Evolutionary conservation across 192 early-diverging fungal genomes (phyloP).

Genomic region (Chytriomyces sp.): DNA sequence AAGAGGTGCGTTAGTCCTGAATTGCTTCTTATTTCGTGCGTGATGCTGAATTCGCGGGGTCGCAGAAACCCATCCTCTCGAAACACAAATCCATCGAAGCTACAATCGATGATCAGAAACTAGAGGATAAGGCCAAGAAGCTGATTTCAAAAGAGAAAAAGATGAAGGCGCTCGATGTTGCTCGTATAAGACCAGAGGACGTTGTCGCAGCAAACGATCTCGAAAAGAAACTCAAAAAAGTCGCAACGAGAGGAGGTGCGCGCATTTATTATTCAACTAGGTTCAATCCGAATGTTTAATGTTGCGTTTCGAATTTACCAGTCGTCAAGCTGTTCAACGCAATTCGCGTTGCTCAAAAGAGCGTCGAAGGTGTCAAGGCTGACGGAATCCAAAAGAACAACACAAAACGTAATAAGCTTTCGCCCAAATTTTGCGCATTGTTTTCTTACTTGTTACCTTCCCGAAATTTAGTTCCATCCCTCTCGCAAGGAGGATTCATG

Average conservation of each 20-base stretch:
- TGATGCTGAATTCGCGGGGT: no score
- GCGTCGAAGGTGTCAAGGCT: slow-evolving; percentile 66
- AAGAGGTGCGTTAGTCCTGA: not conserved
- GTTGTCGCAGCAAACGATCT: slow-evolving; percentile 74
- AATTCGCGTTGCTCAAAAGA: slow-evolving; percentile 85
- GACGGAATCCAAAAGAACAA: slow-evolving; percentile 53
- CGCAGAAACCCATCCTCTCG: slow-evolving; percentile 77
- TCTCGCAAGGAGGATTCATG: slow-evolving; percentile 23
- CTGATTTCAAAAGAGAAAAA: slow-evolving; percentile 76
- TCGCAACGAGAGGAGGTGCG: slow-evolving; percentile 87
- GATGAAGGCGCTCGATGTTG: slow-evolving; percentile 59
- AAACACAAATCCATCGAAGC: slow-evolving; percentile 79
- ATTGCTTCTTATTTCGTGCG: not conserved
- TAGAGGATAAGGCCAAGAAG: slow-evolving; percentile 84
- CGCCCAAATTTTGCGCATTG: not conserved
- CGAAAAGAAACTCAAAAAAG: slow-evolving; percentile 88
- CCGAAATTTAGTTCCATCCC: slow-evolving; percentile 10
- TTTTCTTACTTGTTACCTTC: not conserved
- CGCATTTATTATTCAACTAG: slow-evolving; percentile 13
- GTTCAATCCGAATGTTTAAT: slow-evolving; percentile 6
- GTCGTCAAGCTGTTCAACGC: slow-evolving; percentile 96
- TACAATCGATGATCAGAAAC: slow-evolving; percentile 81
- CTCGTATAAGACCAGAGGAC: slow-evolving; percentile 74
- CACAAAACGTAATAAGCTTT: slow-evolving; percentile 10
- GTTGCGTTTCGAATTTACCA: slow-evolving; percentile 39